phyloP scores from a whole-genome alignment of 1,284 basidiomycete species.

The Moesziomyces globuligerus region DNA sequence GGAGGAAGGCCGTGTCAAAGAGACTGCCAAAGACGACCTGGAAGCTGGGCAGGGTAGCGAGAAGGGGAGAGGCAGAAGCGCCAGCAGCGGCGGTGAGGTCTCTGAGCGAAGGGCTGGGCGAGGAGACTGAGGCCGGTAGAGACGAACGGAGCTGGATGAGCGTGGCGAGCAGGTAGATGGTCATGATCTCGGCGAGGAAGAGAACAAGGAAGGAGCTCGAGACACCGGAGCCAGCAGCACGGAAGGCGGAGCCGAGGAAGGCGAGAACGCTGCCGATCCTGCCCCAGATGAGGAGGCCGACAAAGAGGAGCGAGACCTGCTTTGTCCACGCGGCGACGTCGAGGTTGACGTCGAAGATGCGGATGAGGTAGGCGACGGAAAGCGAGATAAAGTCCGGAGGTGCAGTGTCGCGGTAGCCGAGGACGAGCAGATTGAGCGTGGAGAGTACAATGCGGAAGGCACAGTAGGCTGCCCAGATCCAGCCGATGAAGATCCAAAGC shows the following conservation, averaged over 20 bases:
- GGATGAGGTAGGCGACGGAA: constrained; percentile 61
- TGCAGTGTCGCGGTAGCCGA: constrained; percentile 55
- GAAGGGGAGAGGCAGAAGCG: constrained; percentile 46
- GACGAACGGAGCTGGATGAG: constrained; percentile 68
- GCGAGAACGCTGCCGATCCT: constrained; percentile 68
- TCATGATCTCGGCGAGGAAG: constrained; percentile 69
- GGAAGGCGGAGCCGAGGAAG: constrained; percentile 67
- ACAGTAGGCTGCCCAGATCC: constrained; percentile 68
- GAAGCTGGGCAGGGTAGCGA: constrained; percentile 68
- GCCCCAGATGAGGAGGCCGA: constrained; percentile 68
- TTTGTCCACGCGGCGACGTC: constrained; percentile 68
- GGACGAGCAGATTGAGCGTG: constrained; percentile 44
- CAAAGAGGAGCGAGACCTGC: constrained; percentile 66
- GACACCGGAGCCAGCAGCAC: constrained; percentile 67
- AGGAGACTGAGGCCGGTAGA: constrained; percentile 35
- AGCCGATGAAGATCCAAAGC: constrained; percentile 62
- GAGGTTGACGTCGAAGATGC: constrained; percentile 65
- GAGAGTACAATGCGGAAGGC: constrained; percentile 51
- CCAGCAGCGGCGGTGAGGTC: constrained; percentile 3
- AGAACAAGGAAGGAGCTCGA: constrained; percentile 69
- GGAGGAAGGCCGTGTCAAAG: constrained; percentile 68
- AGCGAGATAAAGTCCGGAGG: constrained; percentile 66
- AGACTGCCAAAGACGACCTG: constrained; percentile 67
- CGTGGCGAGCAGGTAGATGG: constrained; percentile 69
- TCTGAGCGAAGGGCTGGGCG: not conserved